Conservation (phyloP, 345 rosid species). For the Populus davidiana region DNA sequence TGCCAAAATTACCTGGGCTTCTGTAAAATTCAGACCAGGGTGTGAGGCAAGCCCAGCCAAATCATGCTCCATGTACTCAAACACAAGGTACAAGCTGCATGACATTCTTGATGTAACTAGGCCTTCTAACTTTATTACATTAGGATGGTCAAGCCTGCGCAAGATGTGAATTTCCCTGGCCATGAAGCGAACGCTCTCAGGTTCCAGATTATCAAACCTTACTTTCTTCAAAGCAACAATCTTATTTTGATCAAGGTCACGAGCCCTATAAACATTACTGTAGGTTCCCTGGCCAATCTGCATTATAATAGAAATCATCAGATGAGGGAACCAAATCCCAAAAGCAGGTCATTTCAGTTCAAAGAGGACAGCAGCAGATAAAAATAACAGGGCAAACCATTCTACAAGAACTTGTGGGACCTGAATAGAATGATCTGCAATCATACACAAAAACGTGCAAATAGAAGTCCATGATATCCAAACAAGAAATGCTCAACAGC, state of each 20-base stretch:
- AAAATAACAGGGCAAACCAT: background rate
- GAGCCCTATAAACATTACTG: conserved; percentile 93
- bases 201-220: conserved; percentile 91
- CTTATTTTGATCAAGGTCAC: conserved; percentile 89
- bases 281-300: conserved; percentile 99
- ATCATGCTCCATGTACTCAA: conserved; percentile 99
- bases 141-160: conserved; percentile 90
- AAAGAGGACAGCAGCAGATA: background rate
- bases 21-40: conserved; percentile 84
- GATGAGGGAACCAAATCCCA: conserved; percentile 6
- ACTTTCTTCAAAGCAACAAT: conserved; percentile 96
- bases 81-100: conserved; percentile 95
- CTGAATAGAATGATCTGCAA: background rate
- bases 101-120: conserved; percentile 99
- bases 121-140: conserved; percentile 93
- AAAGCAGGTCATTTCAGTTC: background rate
- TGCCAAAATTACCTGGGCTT: conserved; percentile 59
- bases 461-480: background rate
- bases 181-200: conserved; percentile 96
- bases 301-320: conserved; percentile 23
- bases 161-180: conserved; percentile 93
- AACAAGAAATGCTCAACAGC: background rate
- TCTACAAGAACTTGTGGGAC: background rate
- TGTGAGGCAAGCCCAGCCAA: conserved; percentile 91
- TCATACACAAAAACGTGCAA: background rate